These are phyloP conservation scores for Leishmania gerbilli DNA, from an alignment of 208 protist species.

Conservation along the genomic window DNA sequence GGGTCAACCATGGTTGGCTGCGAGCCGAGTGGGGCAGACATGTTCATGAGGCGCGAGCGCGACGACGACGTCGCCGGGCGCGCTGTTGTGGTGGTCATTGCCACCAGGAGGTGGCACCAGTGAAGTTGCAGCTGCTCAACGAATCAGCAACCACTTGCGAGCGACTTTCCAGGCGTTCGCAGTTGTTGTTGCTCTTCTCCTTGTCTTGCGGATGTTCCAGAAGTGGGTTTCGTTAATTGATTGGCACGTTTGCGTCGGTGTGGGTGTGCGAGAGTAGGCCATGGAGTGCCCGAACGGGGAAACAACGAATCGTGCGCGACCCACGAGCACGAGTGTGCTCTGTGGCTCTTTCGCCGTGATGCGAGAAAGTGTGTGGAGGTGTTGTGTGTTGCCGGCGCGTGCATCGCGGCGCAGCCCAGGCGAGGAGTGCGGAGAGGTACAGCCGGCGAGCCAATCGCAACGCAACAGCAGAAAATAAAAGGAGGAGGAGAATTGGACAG, in stretches of 20 bases:
- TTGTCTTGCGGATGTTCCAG: neutral
- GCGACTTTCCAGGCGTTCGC: neutral
- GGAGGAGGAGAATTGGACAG: neutral
- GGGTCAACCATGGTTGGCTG: constrained; percentile 24
- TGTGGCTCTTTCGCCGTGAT: neutral
- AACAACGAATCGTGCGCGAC: neutral
- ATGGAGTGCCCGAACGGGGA: neutral
- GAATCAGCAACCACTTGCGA: neutral
- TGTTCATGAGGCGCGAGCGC: constrained; percentile 12
- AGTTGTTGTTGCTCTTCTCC: neutral
- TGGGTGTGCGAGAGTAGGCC: neutral
- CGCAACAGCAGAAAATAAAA: no score
- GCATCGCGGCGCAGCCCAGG: neutral
- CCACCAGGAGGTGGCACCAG: no score
- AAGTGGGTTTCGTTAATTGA: neutral
- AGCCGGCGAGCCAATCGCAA: neutral
- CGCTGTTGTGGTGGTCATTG: neutral
- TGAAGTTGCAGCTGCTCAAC: neutral
- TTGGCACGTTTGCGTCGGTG: neutral
- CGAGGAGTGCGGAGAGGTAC: neutral
- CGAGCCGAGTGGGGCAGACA: constrained; percentile 11
- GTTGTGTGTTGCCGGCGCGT: neutral
- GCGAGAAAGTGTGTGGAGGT: neutral
- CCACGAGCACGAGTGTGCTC: neutral
- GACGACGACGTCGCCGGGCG: constrained; percentile 1